A percentile compares a stretch with the other conserved stretches of the same genome.
phyloP scores from a whole-genome alignment of 129 eudicot species.

The Mikania micrantha region DNA sequence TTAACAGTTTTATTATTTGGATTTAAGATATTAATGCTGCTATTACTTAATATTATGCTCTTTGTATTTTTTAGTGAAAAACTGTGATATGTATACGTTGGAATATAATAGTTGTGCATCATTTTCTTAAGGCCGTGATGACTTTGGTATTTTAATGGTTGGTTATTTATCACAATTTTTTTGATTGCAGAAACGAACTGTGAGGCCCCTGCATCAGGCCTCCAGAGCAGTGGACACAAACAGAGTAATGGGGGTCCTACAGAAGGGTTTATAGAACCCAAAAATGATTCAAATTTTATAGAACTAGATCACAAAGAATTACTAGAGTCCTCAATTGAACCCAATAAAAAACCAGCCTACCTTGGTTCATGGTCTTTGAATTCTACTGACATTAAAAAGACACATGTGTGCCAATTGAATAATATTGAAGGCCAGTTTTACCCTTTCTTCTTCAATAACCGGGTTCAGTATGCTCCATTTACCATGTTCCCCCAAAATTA shows the following conservation, averaged over 20 bases:
- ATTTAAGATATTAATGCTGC: no score
- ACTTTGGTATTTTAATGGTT: not conserved
- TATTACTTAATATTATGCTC: no score
- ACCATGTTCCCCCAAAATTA: conserved; percentile 41
- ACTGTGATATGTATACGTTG: no score
- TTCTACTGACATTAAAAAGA: conserved; percentile 29
- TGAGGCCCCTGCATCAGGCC: conserved; percentile 59
- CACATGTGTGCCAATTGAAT: conserved; percentile 33
- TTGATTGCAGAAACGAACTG: conserved; percentile 47
- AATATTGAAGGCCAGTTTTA: conserved; percentile 42
- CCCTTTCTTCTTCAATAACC: conserved; percentile 43
- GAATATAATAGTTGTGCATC: no score
- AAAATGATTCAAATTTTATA: conserved; percentile 34
- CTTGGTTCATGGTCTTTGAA: conserved; percentile 39
- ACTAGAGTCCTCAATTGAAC: conserved; percentile 37
- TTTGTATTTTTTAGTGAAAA: not conserved
- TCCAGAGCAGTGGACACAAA: conserved; percentile 44
- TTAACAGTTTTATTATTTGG: no score
- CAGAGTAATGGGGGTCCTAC: conserved; percentile 30
- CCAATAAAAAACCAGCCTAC: conserved; percentile 23
- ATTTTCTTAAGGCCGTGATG: no score
- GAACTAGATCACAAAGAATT: conserved; percentile 30
- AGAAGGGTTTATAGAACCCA: conserved; percentile 43
- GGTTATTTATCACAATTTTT: not conserved
- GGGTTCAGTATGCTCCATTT: conserved; percentile 52